A percentile compares a stretch with the other conserved stretches of the same genome.
Conservation (phyloP, 2,329 filamentous ascomycete species). For the Conoideocrella luteorostrata region DNA sequence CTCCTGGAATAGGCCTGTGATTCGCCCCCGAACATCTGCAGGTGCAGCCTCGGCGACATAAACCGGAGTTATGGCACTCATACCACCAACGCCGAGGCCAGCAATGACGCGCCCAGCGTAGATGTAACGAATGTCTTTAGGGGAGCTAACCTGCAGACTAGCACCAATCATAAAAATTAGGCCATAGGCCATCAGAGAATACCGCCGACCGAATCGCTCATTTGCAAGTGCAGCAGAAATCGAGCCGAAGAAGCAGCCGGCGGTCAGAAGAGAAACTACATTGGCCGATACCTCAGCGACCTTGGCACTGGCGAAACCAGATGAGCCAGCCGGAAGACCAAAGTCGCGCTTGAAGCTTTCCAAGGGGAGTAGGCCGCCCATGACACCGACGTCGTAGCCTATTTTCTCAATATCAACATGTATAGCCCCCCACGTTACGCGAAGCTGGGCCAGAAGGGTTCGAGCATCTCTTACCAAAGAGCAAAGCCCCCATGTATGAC, state of each 20-base stretch:
- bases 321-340: slow-evolving; percentile 10
- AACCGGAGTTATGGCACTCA: slow-evolving; percentile 14
- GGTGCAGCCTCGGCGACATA: slow-evolving; percentile 14
- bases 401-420: too few relatives aligned
- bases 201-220: slow-evolving; percentile 12
- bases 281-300: slow-evolving; percentile 13
- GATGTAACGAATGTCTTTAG: slow-evolving; percentile 13
- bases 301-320: slow-evolving; percentile 11
- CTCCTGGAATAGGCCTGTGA: slow-evolving; percentile 14
- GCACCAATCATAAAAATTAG: slow-evolving; percentile 12
- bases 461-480: slow-evolving; percentile 6
- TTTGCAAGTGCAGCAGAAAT: slow-evolving; percentile 13
- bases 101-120: slow-evolving; percentile 15
- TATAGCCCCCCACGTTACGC: neutral
- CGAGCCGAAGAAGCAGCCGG: slow-evolving; percentile 15
- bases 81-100: slow-evolving; percentile 16
- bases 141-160: slow-evolving; percentile 7
- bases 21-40: slow-evolving; percentile 11
- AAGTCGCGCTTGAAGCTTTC: slow-evolving; percentile 13
- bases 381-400: slow-evolving; percentile 12
- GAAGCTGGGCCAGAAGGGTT: neutral
- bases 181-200: slow-evolving; percentile 11
- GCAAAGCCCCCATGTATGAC: slow-evolving; percentile 9
- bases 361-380: slow-evolving; percentile 13
- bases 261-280: slow-evolving; percentile 14